Conservation (phyloP, 1,284 basidiomycete genomes). For the Papiliotrema laurentii region DNA sequence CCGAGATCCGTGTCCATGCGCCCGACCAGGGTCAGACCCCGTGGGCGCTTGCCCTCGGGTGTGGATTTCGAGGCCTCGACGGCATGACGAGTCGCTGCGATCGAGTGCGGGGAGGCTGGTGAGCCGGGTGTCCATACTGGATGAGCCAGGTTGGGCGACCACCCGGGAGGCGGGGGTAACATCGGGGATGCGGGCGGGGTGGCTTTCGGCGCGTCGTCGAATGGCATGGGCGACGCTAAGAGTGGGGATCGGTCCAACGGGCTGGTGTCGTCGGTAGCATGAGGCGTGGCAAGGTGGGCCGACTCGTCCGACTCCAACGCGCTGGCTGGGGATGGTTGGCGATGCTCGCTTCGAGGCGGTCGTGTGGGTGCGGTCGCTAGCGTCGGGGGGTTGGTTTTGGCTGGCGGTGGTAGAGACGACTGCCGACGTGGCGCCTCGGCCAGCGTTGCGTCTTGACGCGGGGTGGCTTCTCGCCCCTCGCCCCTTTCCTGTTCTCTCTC, state of each 20-base stretch:
- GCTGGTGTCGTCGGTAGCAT: not conserved
- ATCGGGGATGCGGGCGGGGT: not conserved
- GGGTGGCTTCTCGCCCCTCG: no score
- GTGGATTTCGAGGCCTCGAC: constrained; percentile 22
- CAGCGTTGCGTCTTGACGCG: no score
- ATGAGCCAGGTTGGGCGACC: constrained; percentile 1
- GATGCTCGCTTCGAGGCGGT: not conserved
- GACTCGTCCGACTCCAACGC: constrained; percentile 11
- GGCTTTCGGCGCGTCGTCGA: constrained; percentile 1
- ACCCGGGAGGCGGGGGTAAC: not conserved
- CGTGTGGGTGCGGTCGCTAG: not conserved
- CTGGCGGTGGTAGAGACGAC: no score
- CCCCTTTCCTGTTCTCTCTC: constrained; percentile 11
- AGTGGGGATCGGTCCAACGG: not conserved
- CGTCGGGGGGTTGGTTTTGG: no score
- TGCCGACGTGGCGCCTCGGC: no score
- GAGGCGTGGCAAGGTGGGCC: constrained; percentile 3
- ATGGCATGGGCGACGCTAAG: constrained; percentile 8
- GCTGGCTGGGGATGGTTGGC: not conserved
- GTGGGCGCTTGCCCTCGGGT: constrained; percentile 15
- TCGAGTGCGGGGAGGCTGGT: constrained; percentile 31
- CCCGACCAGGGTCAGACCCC: constrained; percentile 33
- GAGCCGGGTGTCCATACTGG: constrained; percentile 21
- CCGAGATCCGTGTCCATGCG: constrained; percentile 32
- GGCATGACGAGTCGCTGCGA: constrained; percentile 29